Percentiles rank a stretch among this genome's conserved stretches.
Evolutionary conservation across 768 basidiomycete genomes (phyloP).

Genomic region (Russula foetens): DNA sequence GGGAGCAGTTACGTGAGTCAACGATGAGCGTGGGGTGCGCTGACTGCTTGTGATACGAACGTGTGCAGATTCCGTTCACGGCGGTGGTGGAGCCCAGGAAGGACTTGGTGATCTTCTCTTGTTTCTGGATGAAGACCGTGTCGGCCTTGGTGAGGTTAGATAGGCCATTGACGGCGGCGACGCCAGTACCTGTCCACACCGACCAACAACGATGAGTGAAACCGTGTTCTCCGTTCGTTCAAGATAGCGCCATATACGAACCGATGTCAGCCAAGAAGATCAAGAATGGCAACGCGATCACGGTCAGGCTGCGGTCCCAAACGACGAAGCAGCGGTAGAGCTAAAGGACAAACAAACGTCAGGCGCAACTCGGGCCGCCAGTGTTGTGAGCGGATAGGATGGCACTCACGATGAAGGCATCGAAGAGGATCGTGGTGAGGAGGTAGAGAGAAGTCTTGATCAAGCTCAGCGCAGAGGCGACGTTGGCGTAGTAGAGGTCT

Average conservation of each 20-base stretch:
- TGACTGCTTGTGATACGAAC: slow-evolving; percentile 16
- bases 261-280: slow-evolving; percentile 27
- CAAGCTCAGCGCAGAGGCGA: slow-evolving; percentile 21
- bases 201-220: not conserved
- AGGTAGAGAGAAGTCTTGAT: slow-evolving; percentile 24
- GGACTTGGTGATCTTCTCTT: slow-evolving; percentile 21
- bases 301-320: slow-evolving; percentile 21
- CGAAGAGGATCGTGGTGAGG: slow-evolving; percentile 23
- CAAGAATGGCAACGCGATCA: slow-evolving; percentile 21
- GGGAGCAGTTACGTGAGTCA: too few relatives aligned
- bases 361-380: too few relatives aligned
- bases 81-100: slow-evolving; percentile 24
- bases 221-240: not conserved
- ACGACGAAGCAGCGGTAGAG: slow-evolving; percentile 24
- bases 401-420: slow-evolving; percentile 24
- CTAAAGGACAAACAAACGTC: slow-evolving; percentile 1
- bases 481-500: slow-evolving; percentile 20
- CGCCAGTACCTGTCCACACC: slow-evolving; percentile 14
- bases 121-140: slow-evolving; percentile 20
- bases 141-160: slow-evolving; percentile 19
- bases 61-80: slow-evolving; percentile 25
- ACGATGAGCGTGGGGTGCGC: too few relatives aligned
- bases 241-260: not conserved
- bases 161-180: slow-evolving; percentile 21
- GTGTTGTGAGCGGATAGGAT: too few relatives aligned